These are phyloP conservation scores for Esteya vermicola DNA, from an alignment of 2,329 filamentous ascomycete genomes.

Conservation along the genomic window DNA sequence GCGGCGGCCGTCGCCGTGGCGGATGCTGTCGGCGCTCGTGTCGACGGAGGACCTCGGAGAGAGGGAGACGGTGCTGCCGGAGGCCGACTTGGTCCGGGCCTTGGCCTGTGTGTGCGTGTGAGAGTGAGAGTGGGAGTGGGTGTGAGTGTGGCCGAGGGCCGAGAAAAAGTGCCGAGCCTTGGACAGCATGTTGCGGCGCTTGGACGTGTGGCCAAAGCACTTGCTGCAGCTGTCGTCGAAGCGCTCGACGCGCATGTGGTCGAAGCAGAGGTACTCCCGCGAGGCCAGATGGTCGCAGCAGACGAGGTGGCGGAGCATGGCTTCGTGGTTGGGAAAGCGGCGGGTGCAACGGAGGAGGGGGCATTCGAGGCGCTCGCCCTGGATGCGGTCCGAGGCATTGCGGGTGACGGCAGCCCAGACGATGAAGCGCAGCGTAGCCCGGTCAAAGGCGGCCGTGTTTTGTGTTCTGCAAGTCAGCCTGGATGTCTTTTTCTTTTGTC, in stretches of 20 bases:
- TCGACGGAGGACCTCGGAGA: slow-evolving; percentile 1
- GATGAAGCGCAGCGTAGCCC: slow-evolving; percentile 38
- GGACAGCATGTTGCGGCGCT: slow-evolving; percentile 34
- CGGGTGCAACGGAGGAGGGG: slow-evolving; percentile 36
- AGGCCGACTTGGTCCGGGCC: too few species aligned
- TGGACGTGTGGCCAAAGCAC: slow-evolving; percentile 34
- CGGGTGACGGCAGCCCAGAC: slow-evolving; percentile 42
- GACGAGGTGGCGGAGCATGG: slow-evolving; percentile 38
- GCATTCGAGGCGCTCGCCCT: slow-evolving; percentile 33
- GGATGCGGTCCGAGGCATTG: slow-evolving; percentile 31
- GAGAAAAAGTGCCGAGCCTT: slow-evolving; percentile 41
- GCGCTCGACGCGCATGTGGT: slow-evolving; percentile 35
- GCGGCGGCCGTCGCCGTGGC: background rate
- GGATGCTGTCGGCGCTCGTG: background rate
- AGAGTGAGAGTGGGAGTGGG: too few species aligned
- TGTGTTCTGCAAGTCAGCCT: slow-evolving; percentile 26
- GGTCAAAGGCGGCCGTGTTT: slow-evolving; percentile 31
- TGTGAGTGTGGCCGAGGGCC: slow-evolving; percentile 31
- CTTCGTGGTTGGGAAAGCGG: slow-evolving; percentile 34
- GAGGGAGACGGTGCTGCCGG: background rate
- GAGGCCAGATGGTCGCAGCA: slow-evolving; percentile 30
- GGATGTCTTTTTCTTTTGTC: too few species aligned
- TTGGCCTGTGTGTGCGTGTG: too few species aligned
- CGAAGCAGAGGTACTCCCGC: slow-evolving; percentile 42
- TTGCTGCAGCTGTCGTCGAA: slow-evolving; percentile 37